These are phyloP conservation scores for Stephania cephalantha DNA, from an alignment of 164 flowering plant genomes.

Conservation along the genomic window DNA sequence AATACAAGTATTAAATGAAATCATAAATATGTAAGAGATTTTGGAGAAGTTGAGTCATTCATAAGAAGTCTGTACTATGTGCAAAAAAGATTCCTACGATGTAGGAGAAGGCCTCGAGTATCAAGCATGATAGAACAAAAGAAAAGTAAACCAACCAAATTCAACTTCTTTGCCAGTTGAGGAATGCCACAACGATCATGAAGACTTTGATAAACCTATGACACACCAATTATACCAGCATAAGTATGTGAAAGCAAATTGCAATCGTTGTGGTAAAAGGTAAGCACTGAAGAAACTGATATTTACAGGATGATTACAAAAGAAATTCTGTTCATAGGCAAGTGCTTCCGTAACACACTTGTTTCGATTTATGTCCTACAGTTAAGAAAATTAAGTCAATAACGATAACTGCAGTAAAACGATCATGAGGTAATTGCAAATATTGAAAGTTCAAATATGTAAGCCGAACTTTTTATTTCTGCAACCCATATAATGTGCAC, in stretches of 20 bases:
- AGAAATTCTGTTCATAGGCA: constrained; percentile 41
- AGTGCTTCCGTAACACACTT: constrained; percentile 43
- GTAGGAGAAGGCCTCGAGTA: neutral
- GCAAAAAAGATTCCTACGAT: neutral
- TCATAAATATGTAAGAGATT: neutral
- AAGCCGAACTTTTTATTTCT: neutral
- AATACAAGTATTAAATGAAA: neutral
- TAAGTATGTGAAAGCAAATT: constrained; percentile 1
- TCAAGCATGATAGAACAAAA: constrained; percentile 1
- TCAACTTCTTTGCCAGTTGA: constrained; percentile 53
- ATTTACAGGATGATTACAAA: constrained; percentile 36
- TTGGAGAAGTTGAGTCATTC: neutral
- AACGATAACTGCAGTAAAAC: neutral
- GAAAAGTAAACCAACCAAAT: constrained; percentile 28
- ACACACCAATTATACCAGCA: neutral
- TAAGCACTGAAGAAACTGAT: constrained; percentile 12
- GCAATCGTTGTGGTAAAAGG: neutral
- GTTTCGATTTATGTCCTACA: constrained; percentile 36
- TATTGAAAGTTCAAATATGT: neutral
- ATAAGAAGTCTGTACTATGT: neutral
- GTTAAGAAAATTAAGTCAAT: neutral
- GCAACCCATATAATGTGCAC: neutral
- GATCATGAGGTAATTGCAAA: neutral
- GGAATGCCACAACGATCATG: constrained; percentile 45
- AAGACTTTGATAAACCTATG: constrained; percentile 36